Evolutionary conservation across 2,329 filamentous ascomycete genomes (phyloP).

Genomic region (Neopestalotiopsis rosae): DNA sequence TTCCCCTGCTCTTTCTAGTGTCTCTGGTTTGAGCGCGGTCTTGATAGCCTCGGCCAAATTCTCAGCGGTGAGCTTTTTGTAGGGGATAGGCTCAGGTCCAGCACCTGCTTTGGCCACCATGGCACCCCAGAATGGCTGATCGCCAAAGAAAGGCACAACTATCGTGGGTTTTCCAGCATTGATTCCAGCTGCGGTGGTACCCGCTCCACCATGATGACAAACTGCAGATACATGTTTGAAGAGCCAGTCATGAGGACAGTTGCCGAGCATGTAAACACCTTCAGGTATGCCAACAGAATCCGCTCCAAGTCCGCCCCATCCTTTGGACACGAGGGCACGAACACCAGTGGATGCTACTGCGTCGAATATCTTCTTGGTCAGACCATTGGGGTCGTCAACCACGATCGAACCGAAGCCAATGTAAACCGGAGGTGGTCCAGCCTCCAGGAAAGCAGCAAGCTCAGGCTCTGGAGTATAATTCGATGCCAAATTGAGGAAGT

Average conservation of each 20-base stretch:
- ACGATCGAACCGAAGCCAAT: constrained; percentile 64
- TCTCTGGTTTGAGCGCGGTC: constrained; percentile 64
- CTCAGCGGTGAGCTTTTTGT: constrained; percentile 69
- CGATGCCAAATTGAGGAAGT: constrained; percentile 52
- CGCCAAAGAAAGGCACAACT: constrained; percentile 85
- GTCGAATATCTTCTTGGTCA: constrained; percentile 52
- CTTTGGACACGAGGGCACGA: constrained; percentile 83
- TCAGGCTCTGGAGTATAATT: constrained; percentile 38
- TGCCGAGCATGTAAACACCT: constrained; percentile 82
- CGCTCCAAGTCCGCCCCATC: constrained; percentile 84
- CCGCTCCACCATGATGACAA: constrained; percentile 86
- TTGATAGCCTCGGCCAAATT: constrained; percentile 69
- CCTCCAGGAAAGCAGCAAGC: constrained; percentile 46
- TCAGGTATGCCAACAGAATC: constrained; percentile 74
- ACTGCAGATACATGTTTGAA: constrained; percentile 83
- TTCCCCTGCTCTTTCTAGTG: constrained; percentile 58
- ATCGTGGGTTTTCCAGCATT: constrained; percentile 80
- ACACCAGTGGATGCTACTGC: constrained; percentile 55
- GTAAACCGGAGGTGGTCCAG: constrained; percentile 56
- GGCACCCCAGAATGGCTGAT: constrained; percentile 83
- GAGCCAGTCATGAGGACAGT: constrained; percentile 88
- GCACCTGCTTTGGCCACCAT: constrained; percentile 77
- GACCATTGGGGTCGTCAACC: constrained; percentile 50
- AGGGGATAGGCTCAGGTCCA: constrained; percentile 72
- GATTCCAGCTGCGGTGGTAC: constrained; percentile 88